Evolutionary conservation across 371 early-diverging fungal species (phyloP), one percentile per base, ranked within the genome.

Genomic region (Gilbertella persicaria): DNA sequence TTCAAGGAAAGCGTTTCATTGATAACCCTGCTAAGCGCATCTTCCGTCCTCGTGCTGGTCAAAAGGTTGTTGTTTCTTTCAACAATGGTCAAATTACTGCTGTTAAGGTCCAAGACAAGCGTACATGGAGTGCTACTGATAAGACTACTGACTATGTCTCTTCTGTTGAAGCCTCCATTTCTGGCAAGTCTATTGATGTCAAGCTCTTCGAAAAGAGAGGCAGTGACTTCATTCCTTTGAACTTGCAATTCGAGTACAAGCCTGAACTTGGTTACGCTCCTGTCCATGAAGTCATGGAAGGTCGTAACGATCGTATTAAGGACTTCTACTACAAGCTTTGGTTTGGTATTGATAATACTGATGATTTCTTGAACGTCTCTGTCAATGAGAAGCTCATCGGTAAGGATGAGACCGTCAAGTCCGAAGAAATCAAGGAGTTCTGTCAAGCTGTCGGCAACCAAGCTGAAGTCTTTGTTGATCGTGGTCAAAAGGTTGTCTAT

Each of bases 201-300:
- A 80, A 79, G 28, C 68, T 96, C 50, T 87, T 67, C 53, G 90
- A 93, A 63, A 82, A 86, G 74, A 80, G 87, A 25, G 89, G 74
- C 17, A 70, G 75, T 3, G 71, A 81, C 14, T 67, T 80, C 47
- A 80, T 92, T 54, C 88, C 92, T 14, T 78, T 96, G 62, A 67
- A 83, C 45, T 84, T 95, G 58, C 64, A 77, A 59, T 95, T 90
- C 78, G 75, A 71, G 48, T 96, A 95, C 78, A 78, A 81, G 45
- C 91, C 95, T 39, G 81, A 82, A 56, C 83, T 84, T 60, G 88
- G 92, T 8, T 89, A 85, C 63, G 88, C 92, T 57, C 87, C 90
- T 23, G 88, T 97, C 55, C 95, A 95, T 55, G 96, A 97, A 70
- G 81, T 91, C 9, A 93, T 95, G 92, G 91, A 92, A 52, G 91